Evolutionary conservation across 2,329 filamentous ascomycete genomes (phyloP), one percentile per base, ranked within the genome.

Genomic region (Colletotrichum scovillei): DNA sequence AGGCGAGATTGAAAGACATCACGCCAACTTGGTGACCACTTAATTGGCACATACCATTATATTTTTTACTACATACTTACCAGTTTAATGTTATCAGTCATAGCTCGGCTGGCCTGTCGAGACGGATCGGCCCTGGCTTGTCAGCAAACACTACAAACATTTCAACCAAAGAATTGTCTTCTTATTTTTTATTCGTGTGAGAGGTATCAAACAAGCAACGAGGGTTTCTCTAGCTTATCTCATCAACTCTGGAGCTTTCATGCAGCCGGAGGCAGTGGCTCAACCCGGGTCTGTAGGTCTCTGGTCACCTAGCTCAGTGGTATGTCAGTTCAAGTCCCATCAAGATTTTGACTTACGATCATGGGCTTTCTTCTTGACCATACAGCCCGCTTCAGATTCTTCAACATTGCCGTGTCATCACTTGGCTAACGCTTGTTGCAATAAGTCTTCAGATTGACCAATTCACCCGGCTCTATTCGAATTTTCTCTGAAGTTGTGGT

Each of bases 11-110:
- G 35, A 24, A 59, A 49, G 35, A 58, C 14, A 35, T 35, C 28
- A 26, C 38, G n/a, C 42, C 49, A 22, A 19, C 24, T 56, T 56
- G 14, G 35, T 58, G 52, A 38, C 53, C 24, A 49, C 8, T 19
- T 32, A 32, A 60, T 59, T 42, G 35, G 63, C 38, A 24, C 58
- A 63, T 58, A 58, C 16, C 35, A 53, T 52, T 32, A 42, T 58
- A 38, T 24, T 60, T 53, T 30, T 60, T 46, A 46, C 26, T n/a
- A 69, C 9, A 64, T 70, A 70, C 56, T 63, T 60, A 69, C 32
- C 53, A 65, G 53, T 65, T 65, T 73, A 73, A 70, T 73, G 60
- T 73, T 70, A 73, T 52, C 26, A 4, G 38, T 42, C 53, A 30
- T 16, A 24, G 26, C 24, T 65, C 30, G 52, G 63, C 19, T 46